Percentiles rank a stretch among this genome's conserved stretches.
phyloP scores from a whole-genome alignment of 2,329 filamentous ascomycete genomes.

The Curvularia spicifera region DNA sequence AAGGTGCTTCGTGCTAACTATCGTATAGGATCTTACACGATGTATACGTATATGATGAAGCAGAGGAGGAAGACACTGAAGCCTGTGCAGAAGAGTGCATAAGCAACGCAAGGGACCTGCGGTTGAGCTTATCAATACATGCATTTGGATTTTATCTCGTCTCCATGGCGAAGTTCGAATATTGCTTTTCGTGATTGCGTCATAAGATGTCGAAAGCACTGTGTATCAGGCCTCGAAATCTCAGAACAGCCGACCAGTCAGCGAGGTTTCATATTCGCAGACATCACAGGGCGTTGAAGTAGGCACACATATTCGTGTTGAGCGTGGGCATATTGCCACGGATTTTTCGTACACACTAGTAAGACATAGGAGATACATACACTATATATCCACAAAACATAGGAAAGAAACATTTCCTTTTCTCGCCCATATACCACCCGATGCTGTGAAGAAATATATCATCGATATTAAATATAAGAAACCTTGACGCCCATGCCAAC shows the following conservation, averaged over 20 bases:
- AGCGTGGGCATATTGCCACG: neutral
- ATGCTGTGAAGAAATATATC: neutral
- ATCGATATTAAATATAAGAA: constrained; percentile 75
- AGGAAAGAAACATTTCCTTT: neutral
- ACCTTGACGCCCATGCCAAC: constrained; percentile 98
- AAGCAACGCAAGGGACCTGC: neutral
- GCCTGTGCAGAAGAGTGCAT: constrained; percentile 2
- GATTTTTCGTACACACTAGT: neutral
- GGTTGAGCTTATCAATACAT: neutral
- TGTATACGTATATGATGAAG: constrained; percentile 41
- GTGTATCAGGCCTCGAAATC: neutral
- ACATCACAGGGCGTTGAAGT: neutral
- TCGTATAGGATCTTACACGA: constrained; percentile 29
- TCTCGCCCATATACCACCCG: neutral
- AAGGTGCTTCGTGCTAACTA: constrained; percentile 5
- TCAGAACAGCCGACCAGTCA: neutral
- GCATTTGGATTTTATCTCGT: neutral
- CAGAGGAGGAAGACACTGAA: constrained; percentile 32
- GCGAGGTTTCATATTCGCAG: neutral
- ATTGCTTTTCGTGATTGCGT: neutral
- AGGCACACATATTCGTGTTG: neutral
- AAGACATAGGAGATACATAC: constrained; percentile 3
- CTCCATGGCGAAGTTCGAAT: neutral
- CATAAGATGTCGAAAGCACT: neutral
- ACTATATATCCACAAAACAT: neutral